These are phyloP conservation scores for Citrus medica DNA, from an alignment of 345 rosid genomes.

Conservation along the genomic window DNA sequence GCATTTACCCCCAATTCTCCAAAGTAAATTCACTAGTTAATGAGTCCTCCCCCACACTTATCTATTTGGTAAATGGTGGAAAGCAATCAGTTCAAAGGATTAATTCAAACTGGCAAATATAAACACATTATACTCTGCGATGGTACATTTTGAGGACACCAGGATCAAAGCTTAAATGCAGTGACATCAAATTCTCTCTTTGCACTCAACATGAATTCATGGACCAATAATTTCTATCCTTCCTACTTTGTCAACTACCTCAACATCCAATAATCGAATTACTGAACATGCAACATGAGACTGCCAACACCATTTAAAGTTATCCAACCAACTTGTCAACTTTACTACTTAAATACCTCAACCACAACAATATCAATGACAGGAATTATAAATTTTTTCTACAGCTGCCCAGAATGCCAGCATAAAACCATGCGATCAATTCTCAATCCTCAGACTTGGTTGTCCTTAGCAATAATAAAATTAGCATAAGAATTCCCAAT, in stretches of 20 bases:
- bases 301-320: background rate
- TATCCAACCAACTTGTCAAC: background rate
- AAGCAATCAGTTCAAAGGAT: background rate
- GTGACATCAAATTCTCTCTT: background rate
- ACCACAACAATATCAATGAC: background rate
- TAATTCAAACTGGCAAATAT: background rate
- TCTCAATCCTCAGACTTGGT: conserved; percentile 1
- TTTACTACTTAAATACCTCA: background rate
- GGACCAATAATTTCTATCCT: background rate
- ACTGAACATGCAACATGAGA: background rate
- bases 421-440: background rate
- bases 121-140: background rate
- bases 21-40: too few relatives aligned
- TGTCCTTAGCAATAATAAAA: background rate
- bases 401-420: background rate
- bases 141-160: background rate
- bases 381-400: background rate
- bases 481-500: background rate
- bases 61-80: background rate
- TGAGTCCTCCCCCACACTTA: background rate
- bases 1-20: too few relatives aligned
- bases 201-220: background rate
- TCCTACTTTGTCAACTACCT: background rate
- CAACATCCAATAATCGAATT: background rate
- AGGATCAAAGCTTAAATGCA: background rate